phyloP scores from a whole-genome alignment of 2,329 filamentous ascomycete genomes.

The Trichothecium sympodiale region DNA sequence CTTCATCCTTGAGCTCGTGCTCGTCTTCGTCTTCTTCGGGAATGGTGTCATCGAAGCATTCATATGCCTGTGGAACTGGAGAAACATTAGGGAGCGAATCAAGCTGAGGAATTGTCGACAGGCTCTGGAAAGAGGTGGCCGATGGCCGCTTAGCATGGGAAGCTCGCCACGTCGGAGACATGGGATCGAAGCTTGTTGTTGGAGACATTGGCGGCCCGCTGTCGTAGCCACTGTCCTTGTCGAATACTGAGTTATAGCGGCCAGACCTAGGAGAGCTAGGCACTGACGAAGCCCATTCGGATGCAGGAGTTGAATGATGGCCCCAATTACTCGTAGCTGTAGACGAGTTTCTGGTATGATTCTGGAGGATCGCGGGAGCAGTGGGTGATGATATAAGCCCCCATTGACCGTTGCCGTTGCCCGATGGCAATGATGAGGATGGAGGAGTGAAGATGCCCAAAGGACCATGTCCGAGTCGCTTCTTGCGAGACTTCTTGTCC shows the following conservation, averaged over 20 bases:
- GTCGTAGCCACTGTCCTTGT: slow-evolving; percentile 44
- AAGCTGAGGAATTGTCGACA: slow-evolving; percentile 3
- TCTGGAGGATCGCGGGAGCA: slow-evolving; percentile 28
- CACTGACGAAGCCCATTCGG: slow-evolving; percentile 61
- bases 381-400: slow-evolving; percentile 17
- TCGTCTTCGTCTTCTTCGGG: slow-evolving; percentile 27
- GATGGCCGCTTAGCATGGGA: slow-evolving; percentile 45
- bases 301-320: slow-evolving; percentile 34
- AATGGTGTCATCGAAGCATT: slow-evolving; percentile 18
- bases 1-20: slow-evolving; percentile 8
- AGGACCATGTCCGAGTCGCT: slow-evolving; percentile 56
- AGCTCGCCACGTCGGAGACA: slow-evolving; percentile 46
- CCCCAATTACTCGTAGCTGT: slow-evolving; percentile 44
- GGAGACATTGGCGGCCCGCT: slow-evolving; percentile 73
- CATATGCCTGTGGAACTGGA: slow-evolving; percentile 10
- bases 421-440: not conserved
- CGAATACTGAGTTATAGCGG: slow-evolving; percentile 67
- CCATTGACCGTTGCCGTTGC: not conserved
- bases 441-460: slow-evolving; percentile 50
- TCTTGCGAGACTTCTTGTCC: slow-evolving; percentile 54
- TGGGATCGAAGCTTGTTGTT: slow-evolving; percentile 61
- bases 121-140: slow-evolving; percentile 39
- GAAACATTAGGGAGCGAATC: slow-evolving; percentile 12
- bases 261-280: slow-evolving; percentile 74
- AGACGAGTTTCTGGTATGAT: slow-evolving; percentile 32